Evolutionary conservation across 345 rosid genomes (phyloP).

Genomic region (Ricinus communis): DNA sequence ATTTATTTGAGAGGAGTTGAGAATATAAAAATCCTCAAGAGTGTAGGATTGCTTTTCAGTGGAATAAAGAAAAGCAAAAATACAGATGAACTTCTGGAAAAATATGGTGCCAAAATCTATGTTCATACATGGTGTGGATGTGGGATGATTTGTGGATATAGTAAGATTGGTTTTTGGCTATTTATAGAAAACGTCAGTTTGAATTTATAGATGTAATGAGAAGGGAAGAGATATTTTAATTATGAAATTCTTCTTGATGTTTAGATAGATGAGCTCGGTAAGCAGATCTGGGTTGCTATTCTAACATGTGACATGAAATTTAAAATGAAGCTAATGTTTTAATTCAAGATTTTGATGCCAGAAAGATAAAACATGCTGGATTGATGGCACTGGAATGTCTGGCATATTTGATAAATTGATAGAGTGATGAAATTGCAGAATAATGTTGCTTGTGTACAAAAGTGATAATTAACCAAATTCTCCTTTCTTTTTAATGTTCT

Average conservation of each 20-base stretch:
- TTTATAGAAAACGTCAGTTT: background rate
- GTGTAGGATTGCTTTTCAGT: too few relatives aligned
- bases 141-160: background rate
- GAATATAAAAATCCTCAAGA: background rate
- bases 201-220: background rate
- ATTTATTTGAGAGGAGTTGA: background rate
- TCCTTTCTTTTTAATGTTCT: background rate
- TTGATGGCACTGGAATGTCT: background rate
- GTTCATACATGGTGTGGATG: background rate
- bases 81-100: background rate
- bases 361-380: background rate
- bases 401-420: background rate
- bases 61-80: background rate
- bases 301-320: background rate
- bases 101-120: background rate
- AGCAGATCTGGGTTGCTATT: background rate
- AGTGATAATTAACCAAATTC: background rate
- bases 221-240: background rate
- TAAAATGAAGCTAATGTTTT: background rate
- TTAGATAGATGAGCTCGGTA: background rate
- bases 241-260: background rate
- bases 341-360: background rate
- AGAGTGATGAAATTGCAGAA: background rate
- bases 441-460: background rate
- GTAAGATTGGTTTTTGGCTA: background rate